A percentile compares a stretch with the other conserved stretches of the same genome.
Evolutionary conservation across 495 filamentous ascomycete species (phyloP).

Genomic region (Hypoxylon crocopeplum): DNA sequence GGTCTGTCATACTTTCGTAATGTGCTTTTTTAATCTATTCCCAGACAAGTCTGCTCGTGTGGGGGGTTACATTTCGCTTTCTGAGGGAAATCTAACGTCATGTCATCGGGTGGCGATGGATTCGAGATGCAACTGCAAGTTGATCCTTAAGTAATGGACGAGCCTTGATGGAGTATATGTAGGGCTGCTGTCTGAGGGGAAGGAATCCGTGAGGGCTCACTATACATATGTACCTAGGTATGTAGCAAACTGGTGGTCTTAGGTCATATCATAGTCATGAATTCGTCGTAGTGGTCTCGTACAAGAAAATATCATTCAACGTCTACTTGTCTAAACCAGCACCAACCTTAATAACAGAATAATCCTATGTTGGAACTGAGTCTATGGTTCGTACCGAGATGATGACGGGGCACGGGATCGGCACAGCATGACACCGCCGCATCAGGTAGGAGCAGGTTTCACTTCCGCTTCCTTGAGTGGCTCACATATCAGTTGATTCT

Average conservation of each 20-base stretch:
- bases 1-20: constrained; percentile 14
- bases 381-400: constrained; percentile 4
- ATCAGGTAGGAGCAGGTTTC: constrained; percentile 24
- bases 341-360: not conserved
- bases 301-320: not conserved
- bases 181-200: not conserved
- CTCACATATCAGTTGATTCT: constrained; percentile 14
- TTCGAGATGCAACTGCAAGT: constrained; percentile 18
- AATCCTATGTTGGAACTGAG: constrained; percentile 4
- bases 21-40: constrained; percentile 26
- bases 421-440: constrained; percentile 20
- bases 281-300: not conserved
- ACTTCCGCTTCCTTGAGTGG: constrained; percentile 19
- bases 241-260: constrained; percentile 5
- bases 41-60: constrained; percentile 17
- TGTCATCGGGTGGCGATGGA: constrained; percentile 18
- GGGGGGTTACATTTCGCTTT: constrained; percentile 35
- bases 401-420: constrained; percentile 4
- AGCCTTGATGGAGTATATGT: too few species aligned
- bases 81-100: constrained; percentile 30
- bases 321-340: constrained; percentile 4
- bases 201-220: not conserved
- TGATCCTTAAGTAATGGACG: constrained; percentile 25
- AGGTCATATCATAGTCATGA: constrained; percentile 13
- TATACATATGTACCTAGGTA: not conserved